These are phyloP conservation scores for Tylopilus sp. DNA, from an alignment of 768 basidiomycete species.

Conservation along the genomic window DNA sequence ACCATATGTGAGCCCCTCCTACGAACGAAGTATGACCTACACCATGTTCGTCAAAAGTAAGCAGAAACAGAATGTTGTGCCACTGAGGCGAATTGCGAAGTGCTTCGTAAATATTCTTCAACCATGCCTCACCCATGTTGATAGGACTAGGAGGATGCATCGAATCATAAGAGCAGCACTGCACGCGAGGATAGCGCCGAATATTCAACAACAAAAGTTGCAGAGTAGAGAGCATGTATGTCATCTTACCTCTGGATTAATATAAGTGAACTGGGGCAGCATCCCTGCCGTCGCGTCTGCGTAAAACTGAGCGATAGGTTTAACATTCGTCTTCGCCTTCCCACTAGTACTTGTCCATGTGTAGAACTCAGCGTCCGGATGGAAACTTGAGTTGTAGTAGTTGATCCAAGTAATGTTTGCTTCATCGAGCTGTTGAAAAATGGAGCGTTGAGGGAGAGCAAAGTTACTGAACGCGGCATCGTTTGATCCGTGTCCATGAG, in stretches of 20 bases:
- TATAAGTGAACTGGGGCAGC: constrained; percentile 26
- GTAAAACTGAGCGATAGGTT: constrained; percentile 17
- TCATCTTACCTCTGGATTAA: constrained; percentile 25
- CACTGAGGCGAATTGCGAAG: constrained; percentile 25
- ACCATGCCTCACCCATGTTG: constrained; percentile 26
- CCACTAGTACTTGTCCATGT: constrained; percentile 19
- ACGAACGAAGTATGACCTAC: too few species aligned
- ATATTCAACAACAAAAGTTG: background rate
- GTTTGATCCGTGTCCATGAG: constrained; percentile 23
- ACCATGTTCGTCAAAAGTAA: constrained; percentile 28
- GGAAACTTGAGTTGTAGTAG: constrained; percentile 28
- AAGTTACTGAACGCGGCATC: constrained; percentile 12
- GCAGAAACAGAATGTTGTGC: constrained; percentile 16
- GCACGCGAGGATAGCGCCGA: background rate
- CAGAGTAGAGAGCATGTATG: too few species aligned
- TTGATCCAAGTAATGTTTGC: constrained; percentile 23
- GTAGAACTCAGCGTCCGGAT: constrained; percentile 24
- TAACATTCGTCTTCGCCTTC: constrained; percentile 13
- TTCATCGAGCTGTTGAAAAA: constrained; percentile 27
- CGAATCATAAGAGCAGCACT: constrained; percentile 25
- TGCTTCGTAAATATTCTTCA: constrained; percentile 22
- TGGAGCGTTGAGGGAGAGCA: constrained; percentile 26
- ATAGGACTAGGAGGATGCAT: constrained; percentile 27
- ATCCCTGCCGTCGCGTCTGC: constrained; percentile 20
- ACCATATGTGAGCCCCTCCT: too few species aligned